Evolutionary conservation across 176 grass and related monocot genomes (phyloP), one percentile per base, ranked within the genome.

Genomic region (Phragmites australis): DNA sequence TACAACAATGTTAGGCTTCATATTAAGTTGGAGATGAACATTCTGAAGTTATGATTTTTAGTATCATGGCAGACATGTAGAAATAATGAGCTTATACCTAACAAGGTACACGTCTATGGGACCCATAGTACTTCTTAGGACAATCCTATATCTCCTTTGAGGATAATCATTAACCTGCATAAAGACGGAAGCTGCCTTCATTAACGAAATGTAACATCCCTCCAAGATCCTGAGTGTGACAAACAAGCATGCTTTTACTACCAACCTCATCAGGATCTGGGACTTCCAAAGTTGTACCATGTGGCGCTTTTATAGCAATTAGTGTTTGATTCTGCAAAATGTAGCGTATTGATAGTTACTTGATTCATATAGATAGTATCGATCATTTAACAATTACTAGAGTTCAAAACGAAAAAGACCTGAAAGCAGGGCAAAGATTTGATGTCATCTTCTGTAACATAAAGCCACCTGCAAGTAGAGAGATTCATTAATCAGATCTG

Each of bases 261-360:
- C 54, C 30, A 52, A 92, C 94, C 90, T 97, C 87, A 77, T 94
- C 79, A 43, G 91, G 91, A 84, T 97, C 94, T 80, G 94, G 94
- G 65, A 97, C 91, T 77, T 97, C 94, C 72, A 97, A 83, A 72
- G 94, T 97, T 80, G 94, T 97, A 77, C 89, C 94, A 84, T 94
- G 89, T 41, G 94, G 94, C 53, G 94, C 94, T 88, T 88, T 97
- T 81, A 97, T 93, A 79, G 84, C 92, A 31, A 97, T 94, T 56
- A 97, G 51, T 57, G 92, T 94, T 31, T 97, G 84, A 82, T 97
- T 94, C 94, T 97, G 87, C 44, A 88, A 15, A 62, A 65, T 84
- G 27, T 12, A 64, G 15, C 9, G 19, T 61, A 82, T 23, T 61
- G 15, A 42, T 31, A 61, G 27, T 62, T 53, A 81, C n/a, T 55